Percentiles rank a stretch among this genome's conserved stretches.
These are phyloP conservation scores for Serendipita sp. DNA, from an alignment of 1,284 basidiomycete genomes.

Conservation along the genomic window DNA sequence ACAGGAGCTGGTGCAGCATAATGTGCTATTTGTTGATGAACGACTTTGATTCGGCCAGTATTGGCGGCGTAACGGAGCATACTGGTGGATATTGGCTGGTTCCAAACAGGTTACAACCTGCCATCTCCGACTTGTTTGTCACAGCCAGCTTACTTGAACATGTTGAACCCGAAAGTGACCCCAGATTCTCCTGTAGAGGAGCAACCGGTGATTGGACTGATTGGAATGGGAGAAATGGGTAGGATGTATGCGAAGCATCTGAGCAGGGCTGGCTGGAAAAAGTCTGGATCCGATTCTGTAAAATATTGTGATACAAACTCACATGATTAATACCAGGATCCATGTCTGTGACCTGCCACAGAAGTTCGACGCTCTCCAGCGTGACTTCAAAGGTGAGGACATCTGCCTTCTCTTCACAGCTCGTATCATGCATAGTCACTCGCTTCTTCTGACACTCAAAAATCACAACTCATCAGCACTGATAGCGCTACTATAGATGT, in stretches of 20 bases:
- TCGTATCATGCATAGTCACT: background rate
- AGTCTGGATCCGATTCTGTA: slow-evolving; percentile 31
- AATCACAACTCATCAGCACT: slow-evolving; percentile 12
- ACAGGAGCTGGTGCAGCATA: background rate
- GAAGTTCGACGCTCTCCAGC: slow-evolving; percentile 52
- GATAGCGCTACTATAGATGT: slow-evolving; percentile 23
- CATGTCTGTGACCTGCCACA: slow-evolving; percentile 84
- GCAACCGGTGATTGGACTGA: slow-evolving; percentile 72
- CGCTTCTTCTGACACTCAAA: slow-evolving; percentile 7
- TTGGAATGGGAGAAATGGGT: slow-evolving; percentile 94
- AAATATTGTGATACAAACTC: background rate
- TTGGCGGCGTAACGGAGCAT: background rate
- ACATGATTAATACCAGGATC: slow-evolving; percentile 38
- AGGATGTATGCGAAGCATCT: slow-evolving; percentile 78
- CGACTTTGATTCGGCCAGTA: background rate
- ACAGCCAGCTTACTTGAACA: background rate
- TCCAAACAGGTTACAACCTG: background rate
- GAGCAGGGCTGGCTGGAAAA: slow-evolving; percentile 69
- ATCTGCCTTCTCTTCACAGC: background rate
- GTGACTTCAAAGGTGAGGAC: slow-evolving; percentile 46
- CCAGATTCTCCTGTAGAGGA: slow-evolving; percentile 36
- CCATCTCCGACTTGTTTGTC: background rate
- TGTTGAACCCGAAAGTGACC: slow-evolving; percentile 15
- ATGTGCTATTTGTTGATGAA: background rate
- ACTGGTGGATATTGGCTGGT: background rate